These are phyloP conservation scores for Phytophthora kernoviae DNA, from an alignment of 352 stramenopile genomes.

Conservation along the genomic window DNA sequence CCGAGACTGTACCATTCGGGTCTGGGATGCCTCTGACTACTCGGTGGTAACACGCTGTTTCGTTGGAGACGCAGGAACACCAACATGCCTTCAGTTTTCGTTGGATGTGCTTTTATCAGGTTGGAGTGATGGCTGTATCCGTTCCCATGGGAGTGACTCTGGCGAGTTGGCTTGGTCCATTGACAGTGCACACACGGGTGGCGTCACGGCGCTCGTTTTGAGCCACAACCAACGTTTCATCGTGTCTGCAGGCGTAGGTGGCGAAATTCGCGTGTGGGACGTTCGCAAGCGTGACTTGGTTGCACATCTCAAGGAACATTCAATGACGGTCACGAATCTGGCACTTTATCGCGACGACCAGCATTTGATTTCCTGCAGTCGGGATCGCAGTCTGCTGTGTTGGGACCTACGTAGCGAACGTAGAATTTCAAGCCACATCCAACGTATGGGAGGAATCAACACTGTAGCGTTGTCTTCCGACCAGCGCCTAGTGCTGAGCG, in stretches of 20 bases:
- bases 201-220: constrained; percentile 89
- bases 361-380: constrained; percentile 88
- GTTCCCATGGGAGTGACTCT: constrained; percentile 86
- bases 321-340: constrained; percentile 83
- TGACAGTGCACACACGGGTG: constrained; percentile 88
- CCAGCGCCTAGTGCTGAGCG: constrained; percentile 90
- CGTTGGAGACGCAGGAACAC: constrained; percentile 63
- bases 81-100: constrained; percentile 84
- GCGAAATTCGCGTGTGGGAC: constrained; percentile 94
- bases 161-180: constrained; percentile 89
- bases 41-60: constrained; percentile 51
- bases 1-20: constrained; percentile 84
- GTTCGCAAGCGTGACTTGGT: constrained; percentile 90
- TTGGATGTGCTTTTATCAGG: constrained; percentile 89
- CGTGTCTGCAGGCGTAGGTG: constrained; percentile 77
- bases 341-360: constrained; percentile 91
- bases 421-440: constrained; percentile 87
- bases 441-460: constrained; percentile 94
- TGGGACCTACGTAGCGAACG: constrained; percentile 92
- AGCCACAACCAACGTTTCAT: constrained; percentile 92
- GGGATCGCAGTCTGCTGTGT: constrained; percentile 91
- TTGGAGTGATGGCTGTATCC: constrained; percentile 91
- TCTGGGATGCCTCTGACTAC: constrained; percentile 93
- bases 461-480: constrained; percentile 87
- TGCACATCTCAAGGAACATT: constrained; percentile 93